Evolutionary conservation across 192 early-diverging fungal species (phyloP).

Genomic region (Coemansia sp.): DNA sequence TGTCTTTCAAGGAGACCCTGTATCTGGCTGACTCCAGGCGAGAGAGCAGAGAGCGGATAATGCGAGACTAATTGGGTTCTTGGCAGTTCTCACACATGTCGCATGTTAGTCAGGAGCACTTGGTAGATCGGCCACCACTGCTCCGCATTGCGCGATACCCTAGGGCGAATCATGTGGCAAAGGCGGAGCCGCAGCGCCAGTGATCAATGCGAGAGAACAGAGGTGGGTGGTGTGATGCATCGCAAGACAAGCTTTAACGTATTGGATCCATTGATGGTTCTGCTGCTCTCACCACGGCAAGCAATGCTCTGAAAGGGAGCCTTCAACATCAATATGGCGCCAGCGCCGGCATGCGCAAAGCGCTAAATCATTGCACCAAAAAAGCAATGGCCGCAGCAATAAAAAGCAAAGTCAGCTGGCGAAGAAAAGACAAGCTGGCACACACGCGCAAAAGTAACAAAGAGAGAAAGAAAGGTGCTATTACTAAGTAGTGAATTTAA

Average conservation of each 20-base stretch:
- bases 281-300: not conserved
- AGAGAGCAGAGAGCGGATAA: not conserved
- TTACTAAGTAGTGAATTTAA: conserved; percentile 2
- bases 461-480: conserved; percentile 2
- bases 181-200: not conserved
- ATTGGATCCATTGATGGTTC: not conserved
- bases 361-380: too few relatives aligned
- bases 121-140: not conserved
- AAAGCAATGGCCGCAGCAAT: too few relatives aligned
- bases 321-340: not conserved
- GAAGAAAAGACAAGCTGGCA: too few relatives aligned
- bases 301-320: not conserved
- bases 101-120: not conserved
- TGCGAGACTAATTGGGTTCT: not conserved
- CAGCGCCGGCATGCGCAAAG: too few relatives aligned
- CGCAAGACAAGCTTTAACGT: not conserved
- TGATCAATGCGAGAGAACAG: not conserved
- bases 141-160: not conserved
- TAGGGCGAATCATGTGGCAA: not conserved
- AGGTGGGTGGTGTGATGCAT: not conserved
- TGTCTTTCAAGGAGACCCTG: not conserved
- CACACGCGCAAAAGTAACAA: too few relatives aligned
- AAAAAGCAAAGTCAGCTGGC: not conserved
- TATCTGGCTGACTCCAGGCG: not conserved
- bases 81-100: not conserved